These are phyloP conservation scores for Globisporangium recalcitrans DNA, from an alignment of 352 stramenopile species.

Conservation along the genomic window DNA sequence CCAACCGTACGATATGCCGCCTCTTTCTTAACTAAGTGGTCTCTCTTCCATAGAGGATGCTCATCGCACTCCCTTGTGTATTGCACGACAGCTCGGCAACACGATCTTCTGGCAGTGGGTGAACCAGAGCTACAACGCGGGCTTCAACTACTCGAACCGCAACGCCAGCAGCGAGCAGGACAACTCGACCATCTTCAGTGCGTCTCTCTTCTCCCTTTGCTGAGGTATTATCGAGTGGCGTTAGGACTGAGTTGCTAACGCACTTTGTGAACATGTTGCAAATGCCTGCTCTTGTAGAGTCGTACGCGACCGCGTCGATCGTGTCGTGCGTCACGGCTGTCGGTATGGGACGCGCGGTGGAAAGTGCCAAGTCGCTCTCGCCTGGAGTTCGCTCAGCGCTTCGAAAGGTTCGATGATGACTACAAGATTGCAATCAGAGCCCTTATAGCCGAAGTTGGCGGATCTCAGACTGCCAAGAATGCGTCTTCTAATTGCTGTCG, in stretches of 20 bases:
- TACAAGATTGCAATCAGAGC: no score
- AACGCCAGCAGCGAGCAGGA: conserved; percentile 80
- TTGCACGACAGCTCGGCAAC: conserved; percentile 39
- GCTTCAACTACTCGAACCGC: conserved; percentile 88
- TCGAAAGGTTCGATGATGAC: conserved; percentile 46
- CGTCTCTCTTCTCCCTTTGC: conserved; percentile 15
- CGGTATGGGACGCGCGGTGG: conserved; percentile 67
- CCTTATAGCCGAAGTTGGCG: background rate
- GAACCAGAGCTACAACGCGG: conserved; percentile 87
- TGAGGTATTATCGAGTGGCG: no score
- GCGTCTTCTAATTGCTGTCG: background rate
- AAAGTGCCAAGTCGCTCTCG: conserved; percentile 70
- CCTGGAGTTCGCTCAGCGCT: conserved; percentile 52
- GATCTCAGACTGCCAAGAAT: background rate
- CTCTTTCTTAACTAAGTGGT: no score
- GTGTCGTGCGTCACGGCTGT: conserved; percentile 79
- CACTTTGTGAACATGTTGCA: background rate
- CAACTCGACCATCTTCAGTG: conserved; percentile 71
- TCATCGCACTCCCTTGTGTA: background rate
- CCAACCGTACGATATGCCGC: conserved; percentile 42
- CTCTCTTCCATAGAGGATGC: background rate
- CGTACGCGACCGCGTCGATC: conserved; percentile 68
- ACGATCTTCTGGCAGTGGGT: conserved; percentile 88
- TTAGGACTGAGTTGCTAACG: background rate
- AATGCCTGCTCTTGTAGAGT: conserved; percentile 59